Evolutionary conservation across 495 filamentous ascomycete species (phyloP).

Genomic region (Neurospora sp.): DNA sequence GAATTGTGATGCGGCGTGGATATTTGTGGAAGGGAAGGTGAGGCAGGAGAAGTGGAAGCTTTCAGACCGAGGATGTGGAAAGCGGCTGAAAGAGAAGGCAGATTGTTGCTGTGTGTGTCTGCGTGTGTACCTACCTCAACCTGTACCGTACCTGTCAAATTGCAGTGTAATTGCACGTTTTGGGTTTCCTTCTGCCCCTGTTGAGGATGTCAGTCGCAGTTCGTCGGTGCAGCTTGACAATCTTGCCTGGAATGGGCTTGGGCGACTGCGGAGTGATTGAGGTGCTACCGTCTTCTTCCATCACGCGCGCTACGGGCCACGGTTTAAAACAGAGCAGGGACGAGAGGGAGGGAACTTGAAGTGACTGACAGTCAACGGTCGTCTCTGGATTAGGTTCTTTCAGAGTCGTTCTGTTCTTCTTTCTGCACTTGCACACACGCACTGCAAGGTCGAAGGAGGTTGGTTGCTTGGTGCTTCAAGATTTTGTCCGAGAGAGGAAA

Average conservation of each 20-base stretch:
- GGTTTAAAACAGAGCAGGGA: not conserved
- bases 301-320: conserved; percentile 33
- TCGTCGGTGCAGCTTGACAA: conserved; percentile 24
- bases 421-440: not conserved
- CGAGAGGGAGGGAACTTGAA: not conserved
- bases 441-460: not conserved
- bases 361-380: not conserved
- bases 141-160: not conserved
- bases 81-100: not conserved
- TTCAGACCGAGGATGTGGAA: not conserved
- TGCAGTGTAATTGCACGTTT: not conserved
- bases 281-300: conserved; percentile 22
- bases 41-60: not conserved
- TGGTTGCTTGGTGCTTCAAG: not conserved
- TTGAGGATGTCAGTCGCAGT: not conserved
- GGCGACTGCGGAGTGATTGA: conserved; percentile 48
- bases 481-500: not conserved
- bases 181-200: not conserved
- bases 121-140: not conserved
- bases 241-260: conserved; percentile 37
- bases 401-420: not conserved
- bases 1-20: not conserved
- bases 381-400: not conserved
- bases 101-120: not conserved
- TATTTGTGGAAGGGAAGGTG: not conserved